Percentiles rank a stretch among this genome's conserved stretches.
These are phyloP conservation scores for Trichoderma harzianum DNA, from an alignment of 2,329 filamentous ascomycete species.

Conservation along the genomic window DNA sequence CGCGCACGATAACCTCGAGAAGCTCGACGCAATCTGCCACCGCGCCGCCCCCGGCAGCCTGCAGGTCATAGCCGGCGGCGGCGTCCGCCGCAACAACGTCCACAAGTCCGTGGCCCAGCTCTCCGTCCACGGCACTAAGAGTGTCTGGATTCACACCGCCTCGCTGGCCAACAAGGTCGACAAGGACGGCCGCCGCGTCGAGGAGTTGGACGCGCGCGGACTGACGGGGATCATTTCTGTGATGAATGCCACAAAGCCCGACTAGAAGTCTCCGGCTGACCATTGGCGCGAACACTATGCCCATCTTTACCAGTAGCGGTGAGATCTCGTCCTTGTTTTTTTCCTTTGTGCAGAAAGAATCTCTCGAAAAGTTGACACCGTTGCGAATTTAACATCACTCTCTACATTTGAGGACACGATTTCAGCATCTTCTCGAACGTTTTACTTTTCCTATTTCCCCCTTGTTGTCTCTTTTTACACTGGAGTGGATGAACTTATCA, in stretches of 20 bases:
- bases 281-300: conserved; percentile 27
- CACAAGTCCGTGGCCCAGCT: conserved; percentile 28
- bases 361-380: neutral
- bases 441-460: neutral
- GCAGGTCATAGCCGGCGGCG: conserved; percentile 52
- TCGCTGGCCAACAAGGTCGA: conserved; percentile 22
- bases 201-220: conserved; percentile 28
- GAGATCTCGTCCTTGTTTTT: neutral
- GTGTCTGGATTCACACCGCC: conserved; percentile 49
- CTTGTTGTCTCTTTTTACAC: neutral
- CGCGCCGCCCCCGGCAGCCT: conserved; percentile 30
- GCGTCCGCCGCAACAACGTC: conserved; percentile 44
- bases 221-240: conserved; percentile 23
- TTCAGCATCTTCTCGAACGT: no score
- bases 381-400: neutral
- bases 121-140: conserved; percentile 20
- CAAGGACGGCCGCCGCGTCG: conserved; percentile 19
- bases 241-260: conserved; percentile 24
- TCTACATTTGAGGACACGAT: neutral
- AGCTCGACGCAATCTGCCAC: conserved; percentile 36
- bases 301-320: neutral
- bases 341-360: neutral
- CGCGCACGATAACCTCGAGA: conserved; percentile 38
- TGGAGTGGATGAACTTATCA: neutral
- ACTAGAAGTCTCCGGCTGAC: conserved; percentile 30